phyloP scores from a whole-genome alignment of 208 protist genomes.

The Herpetomonas tarakana region DNA sequence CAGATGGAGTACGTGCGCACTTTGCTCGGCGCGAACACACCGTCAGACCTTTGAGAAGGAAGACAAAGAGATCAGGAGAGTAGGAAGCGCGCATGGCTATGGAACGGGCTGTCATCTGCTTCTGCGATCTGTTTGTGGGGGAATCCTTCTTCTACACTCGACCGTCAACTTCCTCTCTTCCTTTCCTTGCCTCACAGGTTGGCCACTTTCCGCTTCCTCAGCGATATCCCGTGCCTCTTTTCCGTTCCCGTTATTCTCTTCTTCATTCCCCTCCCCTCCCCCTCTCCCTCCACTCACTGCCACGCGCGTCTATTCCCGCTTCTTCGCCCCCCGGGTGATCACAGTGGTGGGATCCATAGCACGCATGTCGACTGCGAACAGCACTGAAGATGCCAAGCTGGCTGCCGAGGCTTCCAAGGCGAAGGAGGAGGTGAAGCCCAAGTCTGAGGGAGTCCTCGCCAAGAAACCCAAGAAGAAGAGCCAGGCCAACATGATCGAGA shows the following conservation, averaged over 20 bases:
- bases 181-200: too few species aligned
- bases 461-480: slow-evolving; percentile 91
- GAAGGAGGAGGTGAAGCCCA: slow-evolving; percentile 42
- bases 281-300: not conserved
- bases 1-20: slow-evolving; percentile 40
- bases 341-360: not conserved
- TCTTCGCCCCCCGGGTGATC: not conserved
- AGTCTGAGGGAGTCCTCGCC: slow-evolving; percentile 29
- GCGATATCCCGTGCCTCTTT: too few species aligned
- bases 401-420: slow-evolving; percentile 7
- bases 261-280: not conserved
- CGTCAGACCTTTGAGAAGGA: too few species aligned
- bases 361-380: not conserved
- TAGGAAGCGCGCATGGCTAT: too few species aligned
- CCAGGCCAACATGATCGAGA: slow-evolving; percentile 83
- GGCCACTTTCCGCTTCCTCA: too few species aligned
- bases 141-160: too few species aligned
- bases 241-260: too few species aligned
- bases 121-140: too few species aligned
- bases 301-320: not conserved
- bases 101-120: too few species aligned
- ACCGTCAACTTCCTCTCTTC: too few species aligned
- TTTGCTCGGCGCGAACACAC: not conserved
- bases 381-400: not conserved
- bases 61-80: too few species aligned